Evolutionary conservation across 306 rosid species (phyloP), one percentile per base, ranked within the genome.

Genomic region (Vicia faba): DNA sequence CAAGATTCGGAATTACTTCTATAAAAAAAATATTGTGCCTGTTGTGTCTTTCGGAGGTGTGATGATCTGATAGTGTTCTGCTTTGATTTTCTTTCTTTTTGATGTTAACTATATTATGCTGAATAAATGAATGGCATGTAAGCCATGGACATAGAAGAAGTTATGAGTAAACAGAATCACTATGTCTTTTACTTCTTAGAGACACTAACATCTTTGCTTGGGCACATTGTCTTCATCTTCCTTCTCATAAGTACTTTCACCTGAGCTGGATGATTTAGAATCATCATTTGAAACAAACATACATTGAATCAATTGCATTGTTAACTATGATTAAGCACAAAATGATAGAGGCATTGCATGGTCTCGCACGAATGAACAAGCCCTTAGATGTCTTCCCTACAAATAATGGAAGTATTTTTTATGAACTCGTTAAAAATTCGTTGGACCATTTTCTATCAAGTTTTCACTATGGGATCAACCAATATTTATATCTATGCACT

Each of bases 251-350:
- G 12, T 25, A 23, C 19, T 31, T 74, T 46, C 11, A 8, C 39
- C 25, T n/a, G 26, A 25, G 36, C 12, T 1, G 9, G 70, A 5
- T 11, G 74, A 29, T 38, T 51, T 3, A 40, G 23, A 13, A 51
- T 56, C 69, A 29, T 2, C 36, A 9, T 11, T 59, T 61, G 75
- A 62, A 41, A 62, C 15, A 68, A 68, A 51, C 63, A 68, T 31
- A 60, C 1, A 39, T n/a, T n/a, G 64, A 50, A 67, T 60, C 68
- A 38, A 46, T 46, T 46, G 67, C 33, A 39, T n/a, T 9, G 54
- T 5, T 36, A 31, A 23, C 54, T 36, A 49, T 41, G 14, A 33
- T 26, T 26, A 48, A 46, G 49, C 45, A 60, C 4, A 13, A 56
- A 43, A 33, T 7, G 16, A 66, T 46, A 57, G 45, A 74, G 5